Evolutionary conservation across 2,329 filamentous ascomycete species (phyloP).

Genomic region (Talaromyces piceae): DNA sequence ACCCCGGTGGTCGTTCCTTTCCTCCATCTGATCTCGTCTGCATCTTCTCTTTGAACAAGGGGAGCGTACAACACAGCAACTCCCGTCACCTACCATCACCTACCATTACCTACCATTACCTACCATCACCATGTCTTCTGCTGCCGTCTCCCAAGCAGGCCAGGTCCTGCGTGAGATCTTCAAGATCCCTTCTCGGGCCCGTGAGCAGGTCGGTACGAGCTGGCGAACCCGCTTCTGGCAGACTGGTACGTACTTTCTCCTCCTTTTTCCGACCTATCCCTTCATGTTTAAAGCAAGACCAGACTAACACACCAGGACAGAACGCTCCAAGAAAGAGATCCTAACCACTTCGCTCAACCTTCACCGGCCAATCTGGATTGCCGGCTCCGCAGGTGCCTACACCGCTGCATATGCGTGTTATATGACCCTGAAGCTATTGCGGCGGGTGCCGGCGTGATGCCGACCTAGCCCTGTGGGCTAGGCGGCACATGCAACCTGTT

Average conservation of each 20-base stretch:
- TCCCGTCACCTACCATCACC: neutral
- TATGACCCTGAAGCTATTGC: slow-evolving; percentile 3
- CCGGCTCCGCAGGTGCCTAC: slow-evolving; percentile 8
- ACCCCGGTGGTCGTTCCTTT: neutral
- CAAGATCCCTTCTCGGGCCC: slow-evolving; percentile 10
- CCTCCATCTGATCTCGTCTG: neutral
- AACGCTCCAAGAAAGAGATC: slow-evolving; percentile 10
- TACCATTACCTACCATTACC: neutral
- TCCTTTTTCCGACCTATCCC: neutral
- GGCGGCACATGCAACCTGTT: no score
- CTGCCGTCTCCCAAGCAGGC: slow-evolving; percentile 8
- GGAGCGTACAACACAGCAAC: no score
- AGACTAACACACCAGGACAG: neutral
- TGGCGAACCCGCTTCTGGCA: slow-evolving; percentile 8
- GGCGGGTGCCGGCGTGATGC: slow-evolving; percentile 1
- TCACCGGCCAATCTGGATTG: slow-evolving; percentile 10
- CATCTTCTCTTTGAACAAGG: neutral
- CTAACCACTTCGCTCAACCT: slow-evolving; percentile 8
- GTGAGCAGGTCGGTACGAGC: slow-evolving; percentile 7
- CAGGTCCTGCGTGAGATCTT: slow-evolving; percentile 12
- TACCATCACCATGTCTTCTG: slow-evolving; percentile 9
- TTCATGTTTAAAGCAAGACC: neutral
- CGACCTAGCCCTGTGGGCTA: no score
- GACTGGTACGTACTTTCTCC: slow-evolving; percentile 4
- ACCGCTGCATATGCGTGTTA: slow-evolving; percentile 8